A percentile compares a stretch with the other conserved stretches of the same genome.
Evolutionary conservation across 1,284 basidiomycete species (phyloP).

Genomic region (Coriolopsis trogii): DNA sequence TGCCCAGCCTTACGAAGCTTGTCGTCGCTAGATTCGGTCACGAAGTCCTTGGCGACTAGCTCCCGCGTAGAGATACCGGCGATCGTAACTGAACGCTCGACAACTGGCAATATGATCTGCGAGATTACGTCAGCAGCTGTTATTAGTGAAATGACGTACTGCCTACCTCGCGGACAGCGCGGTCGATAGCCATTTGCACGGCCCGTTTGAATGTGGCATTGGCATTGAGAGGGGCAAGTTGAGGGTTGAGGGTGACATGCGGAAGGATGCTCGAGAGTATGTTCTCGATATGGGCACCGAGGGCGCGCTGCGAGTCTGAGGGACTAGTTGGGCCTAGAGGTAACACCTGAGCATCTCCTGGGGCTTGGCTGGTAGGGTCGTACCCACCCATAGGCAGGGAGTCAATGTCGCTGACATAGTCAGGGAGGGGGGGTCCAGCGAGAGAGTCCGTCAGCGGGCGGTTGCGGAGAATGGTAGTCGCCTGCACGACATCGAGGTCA

Average conservation of each 20-base stretch:
- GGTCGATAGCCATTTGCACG: constrained; percentile 90
- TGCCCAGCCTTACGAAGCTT: constrained; percentile 93
- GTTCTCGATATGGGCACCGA: constrained; percentile 74
- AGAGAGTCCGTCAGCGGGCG: constrained; percentile 58
- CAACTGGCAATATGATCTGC: constrained; percentile 94
- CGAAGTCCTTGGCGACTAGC: constrained; percentile 96
- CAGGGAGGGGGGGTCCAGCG: constrained; percentile 61
- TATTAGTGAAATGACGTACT: neutral
- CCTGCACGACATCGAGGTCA: constrained; percentile 86
- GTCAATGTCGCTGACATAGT: constrained; percentile 74
- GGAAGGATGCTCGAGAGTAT: constrained; percentile 78
- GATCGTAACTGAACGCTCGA: constrained; percentile 99
- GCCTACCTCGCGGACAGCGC: constrained; percentile 89
- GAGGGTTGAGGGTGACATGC: constrained; percentile 80
- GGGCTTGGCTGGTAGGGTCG: constrained; percentile 49
- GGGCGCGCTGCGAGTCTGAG: constrained; percentile 61
- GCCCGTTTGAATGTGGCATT: constrained; percentile 91
- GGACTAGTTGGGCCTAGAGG: constrained; percentile 57
- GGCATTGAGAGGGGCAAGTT: constrained; percentile 71
- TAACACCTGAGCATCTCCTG: constrained; percentile 61
- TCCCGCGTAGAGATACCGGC: constrained; percentile 98
- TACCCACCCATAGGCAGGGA: constrained; percentile 71
- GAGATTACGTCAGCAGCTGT: constrained; percentile 1
- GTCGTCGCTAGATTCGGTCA: constrained; percentile 90
- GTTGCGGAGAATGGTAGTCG: constrained; percentile 81